These are phyloP conservation scores for Aristolochia californica DNA, from an alignment of 164 flowering plant species.

Conservation along the genomic window DNA sequence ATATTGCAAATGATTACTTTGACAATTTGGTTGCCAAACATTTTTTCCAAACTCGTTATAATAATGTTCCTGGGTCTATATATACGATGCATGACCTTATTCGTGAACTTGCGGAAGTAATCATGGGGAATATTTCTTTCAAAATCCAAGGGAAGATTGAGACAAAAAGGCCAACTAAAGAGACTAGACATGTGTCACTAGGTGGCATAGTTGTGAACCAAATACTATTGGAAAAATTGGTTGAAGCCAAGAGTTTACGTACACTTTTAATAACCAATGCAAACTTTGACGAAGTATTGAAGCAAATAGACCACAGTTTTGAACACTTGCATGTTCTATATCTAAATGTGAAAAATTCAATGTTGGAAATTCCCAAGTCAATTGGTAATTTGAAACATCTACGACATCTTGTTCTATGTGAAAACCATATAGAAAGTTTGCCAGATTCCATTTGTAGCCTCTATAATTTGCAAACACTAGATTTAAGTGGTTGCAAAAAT, in stretches of 20 bases:
- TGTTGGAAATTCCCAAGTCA: constrained; percentile 1
- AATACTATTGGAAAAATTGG: background rate
- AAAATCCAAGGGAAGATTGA: too few relatives aligned
- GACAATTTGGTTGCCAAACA: constrained; percentile 1
- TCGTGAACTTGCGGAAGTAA: constrained; percentile 3
- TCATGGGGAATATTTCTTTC: background rate
- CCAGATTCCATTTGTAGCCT: background rate
- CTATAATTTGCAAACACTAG: background rate
- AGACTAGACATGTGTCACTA: too few relatives aligned
- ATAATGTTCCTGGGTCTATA: too few relatives aligned
- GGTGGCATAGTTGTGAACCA: too few relatives aligned
- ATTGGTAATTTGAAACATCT: constrained; percentile 8
- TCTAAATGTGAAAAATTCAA: background rate
- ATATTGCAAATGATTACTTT: constrained; percentile 2
- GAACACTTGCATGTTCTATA: constrained; percentile 2
- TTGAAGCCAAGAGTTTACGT: background rate
- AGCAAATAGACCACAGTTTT: background rate
- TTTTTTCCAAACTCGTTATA: background rate
- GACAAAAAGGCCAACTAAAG: too few relatives aligned
- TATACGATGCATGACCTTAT: constrained; percentile 7
- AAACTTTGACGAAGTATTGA: background rate
- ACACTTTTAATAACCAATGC: background rate
- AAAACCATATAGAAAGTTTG: background rate
- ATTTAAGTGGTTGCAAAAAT: background rate
- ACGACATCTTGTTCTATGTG: too few relatives aligned